phyloP scores from a whole-genome alignment of 2,329 filamentous ascomycete species.

The Phialophora tarda region DNA sequence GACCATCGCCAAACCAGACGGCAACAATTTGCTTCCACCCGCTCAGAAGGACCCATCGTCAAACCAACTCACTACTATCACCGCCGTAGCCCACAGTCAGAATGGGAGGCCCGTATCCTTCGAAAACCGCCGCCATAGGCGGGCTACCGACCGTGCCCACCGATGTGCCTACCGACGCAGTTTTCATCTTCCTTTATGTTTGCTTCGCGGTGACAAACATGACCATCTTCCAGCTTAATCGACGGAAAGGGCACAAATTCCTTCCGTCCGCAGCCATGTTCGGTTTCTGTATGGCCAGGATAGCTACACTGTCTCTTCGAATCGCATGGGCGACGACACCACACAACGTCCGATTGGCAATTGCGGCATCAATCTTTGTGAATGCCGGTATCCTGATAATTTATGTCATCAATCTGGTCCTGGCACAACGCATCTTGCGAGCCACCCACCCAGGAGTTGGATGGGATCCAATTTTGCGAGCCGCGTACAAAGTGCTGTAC shows the following conservation, averaged over 20 bases:
- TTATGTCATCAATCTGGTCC: constrained; percentile 78
- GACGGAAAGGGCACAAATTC: constrained; percentile 54
- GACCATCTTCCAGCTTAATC: constrained; percentile 53
- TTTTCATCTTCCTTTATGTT: constrained; percentile 63
- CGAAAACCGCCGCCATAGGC: constrained; percentile 44
- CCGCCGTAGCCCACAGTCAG: not conserved
- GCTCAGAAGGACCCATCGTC: not conserved
- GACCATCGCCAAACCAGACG: not conserved
- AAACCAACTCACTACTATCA: not conserved
- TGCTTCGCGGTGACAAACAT: constrained; percentile 52
- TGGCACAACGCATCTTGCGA: constrained; percentile 75
- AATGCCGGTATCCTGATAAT: constrained; percentile 77
- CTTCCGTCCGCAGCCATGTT: constrained; percentile 52
- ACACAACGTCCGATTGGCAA: constrained; percentile 54
- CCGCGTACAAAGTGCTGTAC: constrained; percentile 64
- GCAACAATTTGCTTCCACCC: not conserved
- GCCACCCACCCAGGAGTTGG: constrained; percentile 73
- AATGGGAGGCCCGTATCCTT: constrained; percentile 42
- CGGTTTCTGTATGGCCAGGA: constrained; percentile 59
- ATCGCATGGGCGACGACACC: constrained; percentile 60
- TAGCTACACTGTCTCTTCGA: constrained; percentile 54
- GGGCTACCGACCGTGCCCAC: constrained; percentile 57
- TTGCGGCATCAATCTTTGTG: constrained; percentile 71
- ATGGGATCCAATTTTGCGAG: constrained; percentile 64
- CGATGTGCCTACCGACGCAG: constrained; percentile 61